These are phyloP conservation scores for Amaranthus palmeri DNA, from an alignment of 148 eudicot species.

Conservation along the genomic window DNA sequence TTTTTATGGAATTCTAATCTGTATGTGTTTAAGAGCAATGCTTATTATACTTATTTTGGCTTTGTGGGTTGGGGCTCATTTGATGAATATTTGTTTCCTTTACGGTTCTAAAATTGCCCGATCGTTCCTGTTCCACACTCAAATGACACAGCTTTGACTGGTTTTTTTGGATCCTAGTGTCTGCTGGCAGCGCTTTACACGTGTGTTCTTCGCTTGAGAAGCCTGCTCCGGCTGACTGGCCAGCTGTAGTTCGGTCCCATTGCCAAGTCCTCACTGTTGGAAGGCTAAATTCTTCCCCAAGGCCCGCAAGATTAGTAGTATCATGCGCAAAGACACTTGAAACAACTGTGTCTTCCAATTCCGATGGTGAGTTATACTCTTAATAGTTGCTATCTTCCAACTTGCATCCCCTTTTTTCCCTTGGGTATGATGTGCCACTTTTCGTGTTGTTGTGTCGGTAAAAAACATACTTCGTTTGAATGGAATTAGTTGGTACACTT, in stretches of 20 bases:
- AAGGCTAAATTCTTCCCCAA: constrained; percentile 36
- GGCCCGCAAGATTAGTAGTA: constrained; percentile 32
- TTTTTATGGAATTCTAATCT: background rate
- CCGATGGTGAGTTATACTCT: constrained; percentile 41
- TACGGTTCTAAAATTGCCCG: background rate
- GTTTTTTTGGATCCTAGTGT: constrained; percentile 23
- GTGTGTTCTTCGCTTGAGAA: constrained; percentile 36
- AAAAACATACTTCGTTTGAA: too few relatives aligned
- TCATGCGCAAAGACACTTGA: constrained; percentile 58
- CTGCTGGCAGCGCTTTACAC: constrained; percentile 39
- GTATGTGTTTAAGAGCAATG: background rate
- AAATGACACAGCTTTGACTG: constrained; percentile 1
- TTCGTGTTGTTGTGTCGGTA: background rate
- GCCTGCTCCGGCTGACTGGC: constrained; percentile 33
- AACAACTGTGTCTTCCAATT: constrained; percentile 34
- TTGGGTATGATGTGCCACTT: background rate
- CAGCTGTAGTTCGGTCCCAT: constrained; percentile 26
- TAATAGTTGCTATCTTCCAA: background rate
- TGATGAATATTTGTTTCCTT: background rate
- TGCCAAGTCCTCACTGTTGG: constrained; percentile 31
- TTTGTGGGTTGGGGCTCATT: background rate
- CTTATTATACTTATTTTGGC: background rate
- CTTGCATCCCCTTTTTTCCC: background rate
- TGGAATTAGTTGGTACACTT: too few relatives aligned
- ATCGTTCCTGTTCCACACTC: background rate